These are phyloP conservation scores for Vishniacozyma victoriae DNA, from an alignment of 768 basidiomycete species.

Conservation along the genomic window DNA sequence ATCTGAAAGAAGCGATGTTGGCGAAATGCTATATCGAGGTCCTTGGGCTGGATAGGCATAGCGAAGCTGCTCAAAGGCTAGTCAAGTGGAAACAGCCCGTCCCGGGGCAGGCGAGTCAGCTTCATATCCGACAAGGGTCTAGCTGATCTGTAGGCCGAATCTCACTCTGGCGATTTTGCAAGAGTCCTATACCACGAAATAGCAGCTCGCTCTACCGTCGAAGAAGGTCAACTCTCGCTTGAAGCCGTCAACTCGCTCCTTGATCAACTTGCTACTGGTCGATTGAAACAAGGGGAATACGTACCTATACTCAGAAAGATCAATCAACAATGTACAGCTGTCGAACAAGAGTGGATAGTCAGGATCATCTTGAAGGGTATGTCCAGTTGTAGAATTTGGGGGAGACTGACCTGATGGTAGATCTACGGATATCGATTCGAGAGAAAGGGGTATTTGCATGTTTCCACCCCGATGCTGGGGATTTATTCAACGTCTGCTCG, in stretches of 20 bases:
- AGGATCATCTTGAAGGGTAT: constrained; percentile 85
- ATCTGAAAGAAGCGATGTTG: constrained; percentile 87
- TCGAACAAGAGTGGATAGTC: constrained; percentile 93
- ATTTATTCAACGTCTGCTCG: constrained; percentile 92
- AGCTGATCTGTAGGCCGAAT: constrained; percentile 12
- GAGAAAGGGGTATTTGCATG: constrained; percentile 87
- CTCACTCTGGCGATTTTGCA: constrained; percentile 71
- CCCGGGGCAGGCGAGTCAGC: constrained; percentile 36
- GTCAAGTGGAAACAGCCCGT: constrained; percentile 69
- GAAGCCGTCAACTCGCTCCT: constrained; percentile 75
- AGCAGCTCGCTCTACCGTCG: constrained; percentile 64
- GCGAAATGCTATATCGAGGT: constrained; percentile 88
- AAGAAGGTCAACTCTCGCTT: constrained; percentile 63
- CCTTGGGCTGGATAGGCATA: constrained; percentile 71
- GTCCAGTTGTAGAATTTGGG: neutral
- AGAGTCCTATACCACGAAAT: constrained; percentile 81
- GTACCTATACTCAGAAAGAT: constrained; percentile 68
- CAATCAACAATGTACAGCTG: constrained; percentile 60
- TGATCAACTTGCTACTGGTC: constrained; percentile 68
- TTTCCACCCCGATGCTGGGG: constrained; percentile 90
- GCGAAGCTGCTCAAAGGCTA: constrained; percentile 73
- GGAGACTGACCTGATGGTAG: constrained; percentile 52
- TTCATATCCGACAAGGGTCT: neutral
- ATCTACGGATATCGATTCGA: constrained; percentile 85
- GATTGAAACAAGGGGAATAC: constrained; percentile 57